Evolutionary conservation across 108 stramenopile genomes (phyloP).

Genomic region (Nitzschia palea): DNA sequence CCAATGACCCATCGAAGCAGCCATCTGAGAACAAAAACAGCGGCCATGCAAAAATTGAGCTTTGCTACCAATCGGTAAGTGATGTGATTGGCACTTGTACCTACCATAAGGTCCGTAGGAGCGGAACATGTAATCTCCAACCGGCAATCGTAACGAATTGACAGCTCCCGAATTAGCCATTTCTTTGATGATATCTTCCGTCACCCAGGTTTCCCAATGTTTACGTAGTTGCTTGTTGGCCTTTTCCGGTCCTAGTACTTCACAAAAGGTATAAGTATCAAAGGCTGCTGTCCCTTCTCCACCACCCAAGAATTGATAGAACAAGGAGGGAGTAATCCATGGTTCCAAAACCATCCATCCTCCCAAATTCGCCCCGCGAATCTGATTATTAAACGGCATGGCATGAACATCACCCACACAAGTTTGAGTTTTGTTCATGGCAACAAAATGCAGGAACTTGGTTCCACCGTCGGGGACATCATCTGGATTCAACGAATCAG

Average conservation of each 20-base stretch:
- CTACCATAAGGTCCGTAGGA: conserved; percentile 88
- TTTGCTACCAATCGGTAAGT: neutral
- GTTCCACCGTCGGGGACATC: conserved; percentile 12
- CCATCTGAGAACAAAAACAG: conserved; percentile 28
- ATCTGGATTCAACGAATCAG: no score
- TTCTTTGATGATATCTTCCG: conserved; percentile 69
- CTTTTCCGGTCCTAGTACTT: conserved; percentile 79
- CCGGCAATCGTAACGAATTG: conserved; percentile 83
- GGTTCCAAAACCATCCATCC: conserved; percentile 95
- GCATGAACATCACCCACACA: conserved; percentile 72
- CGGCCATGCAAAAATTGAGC: neutral
- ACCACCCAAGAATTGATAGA: conserved; percentile 89
- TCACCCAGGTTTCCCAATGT: conserved; percentile 92
- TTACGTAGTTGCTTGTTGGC: conserved; percentile 84
- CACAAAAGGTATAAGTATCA: conserved; percentile 90
- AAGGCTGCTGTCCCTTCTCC: conserved; percentile 73
- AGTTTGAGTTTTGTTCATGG: conserved; percentile 61
- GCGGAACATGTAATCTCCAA: conserved; percentile 91
- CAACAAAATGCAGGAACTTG: conserved; percentile 53
- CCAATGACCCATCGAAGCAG: conserved; percentile 87
- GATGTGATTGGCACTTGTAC: neutral
- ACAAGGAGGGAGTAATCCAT: conserved; percentile 93
- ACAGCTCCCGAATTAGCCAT: conserved; percentile 72
- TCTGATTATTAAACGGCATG: conserved; percentile 84
- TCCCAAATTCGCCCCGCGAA: conserved; percentile 88